Evolutionary conservation across 306 rosid species (phyloP).

Genomic region (Acacia melanoxylon): DNA sequence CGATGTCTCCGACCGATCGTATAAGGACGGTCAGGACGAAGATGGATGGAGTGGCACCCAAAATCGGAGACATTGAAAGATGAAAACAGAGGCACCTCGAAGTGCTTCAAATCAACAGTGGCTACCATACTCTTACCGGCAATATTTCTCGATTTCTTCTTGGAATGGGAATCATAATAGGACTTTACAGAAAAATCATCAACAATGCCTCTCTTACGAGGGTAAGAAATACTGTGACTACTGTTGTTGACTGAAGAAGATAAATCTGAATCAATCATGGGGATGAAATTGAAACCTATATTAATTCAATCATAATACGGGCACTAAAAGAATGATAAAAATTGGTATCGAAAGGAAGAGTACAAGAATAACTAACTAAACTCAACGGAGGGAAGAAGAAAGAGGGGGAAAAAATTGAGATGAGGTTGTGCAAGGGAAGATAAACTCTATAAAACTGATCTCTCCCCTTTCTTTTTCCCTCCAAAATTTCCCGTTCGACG

Average conservation of each 20-base stretch:
- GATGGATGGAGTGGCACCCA: constrained; percentile 32
- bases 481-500: not conserved
- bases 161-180: not conserved
- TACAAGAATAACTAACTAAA: not conserved
- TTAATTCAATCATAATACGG: not conserved
- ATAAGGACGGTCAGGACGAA: constrained; percentile 48
- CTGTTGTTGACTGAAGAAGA: not conserved
- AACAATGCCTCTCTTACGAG: constrained; percentile 26
- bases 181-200: not conserved
- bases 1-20: constrained; percentile 51
- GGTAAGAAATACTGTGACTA: not conserved
- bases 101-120: constrained; percentile 39
- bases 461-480: not conserved
- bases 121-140: not conserved
- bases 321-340: not conserved
- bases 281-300: not conserved
- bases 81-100: constrained; percentile 47
- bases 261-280: constrained; percentile 22
- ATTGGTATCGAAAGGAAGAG: not conserved
- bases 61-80: constrained; percentile 28
- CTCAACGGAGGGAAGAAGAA: not conserved
- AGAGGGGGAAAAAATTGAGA: not conserved
- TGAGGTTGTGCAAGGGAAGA: not conserved
- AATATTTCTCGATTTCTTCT: constrained; percentile 4
- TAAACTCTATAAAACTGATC: not conserved